phyloP scores from a whole-genome alignment of 805 yeast species.

The Wickerhamomyces queroliae region DNA sequence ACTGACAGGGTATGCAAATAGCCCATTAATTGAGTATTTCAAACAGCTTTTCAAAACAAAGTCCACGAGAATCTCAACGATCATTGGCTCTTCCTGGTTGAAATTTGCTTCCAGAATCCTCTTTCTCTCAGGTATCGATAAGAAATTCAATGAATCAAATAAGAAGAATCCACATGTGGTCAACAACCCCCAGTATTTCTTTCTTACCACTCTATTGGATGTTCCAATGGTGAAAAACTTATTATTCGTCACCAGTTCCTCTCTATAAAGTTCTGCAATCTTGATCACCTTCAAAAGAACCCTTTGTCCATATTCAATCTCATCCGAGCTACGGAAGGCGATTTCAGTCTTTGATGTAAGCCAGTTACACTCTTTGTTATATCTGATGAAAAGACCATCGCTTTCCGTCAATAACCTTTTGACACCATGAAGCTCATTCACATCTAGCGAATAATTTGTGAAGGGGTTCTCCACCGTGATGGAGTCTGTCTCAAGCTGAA shows the following conservation, averaged over 20 bases:
- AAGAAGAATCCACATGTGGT: conserved; percentile 45
- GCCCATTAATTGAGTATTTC: conserved; percentile 30
- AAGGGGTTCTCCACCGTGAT: conserved; percentile 9
- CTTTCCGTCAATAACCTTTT: conserved; percentile 18
- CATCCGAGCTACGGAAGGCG: background rate
- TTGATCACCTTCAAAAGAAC: conserved; percentile 29
- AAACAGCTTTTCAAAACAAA: conserved; percentile 22
- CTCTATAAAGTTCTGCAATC: conserved; percentile 32
- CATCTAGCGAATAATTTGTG: conserved; percentile 2
- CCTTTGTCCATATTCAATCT: conserved; percentile 1
- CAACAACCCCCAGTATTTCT: conserved; percentile 38
- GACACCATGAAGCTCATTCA: background rate
- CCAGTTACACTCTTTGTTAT: conserved; percentile 23
- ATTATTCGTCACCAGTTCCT: conserved; percentile 28
- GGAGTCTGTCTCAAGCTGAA: conserved; percentile 16
- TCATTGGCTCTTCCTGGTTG: conserved; percentile 21
- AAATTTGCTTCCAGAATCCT: conserved; percentile 16
- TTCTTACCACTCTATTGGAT: conserved; percentile 31
- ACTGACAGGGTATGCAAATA: conserved; percentile 30
- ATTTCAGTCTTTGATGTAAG: conserved; percentile 21
- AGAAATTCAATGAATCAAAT: conserved; percentile 33
- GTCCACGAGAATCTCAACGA: conserved; percentile 25
- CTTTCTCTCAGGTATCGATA: conserved; percentile 23
- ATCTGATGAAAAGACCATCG: conserved; percentile 29
- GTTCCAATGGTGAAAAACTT: conserved; percentile 27